A percentile compares a stretch with the other conserved stretches of the same genome.
Evolutionary conservation across 495 filamentous ascomycete species (phyloP).

Genomic region (Chaetomium cochliodes): DNA sequence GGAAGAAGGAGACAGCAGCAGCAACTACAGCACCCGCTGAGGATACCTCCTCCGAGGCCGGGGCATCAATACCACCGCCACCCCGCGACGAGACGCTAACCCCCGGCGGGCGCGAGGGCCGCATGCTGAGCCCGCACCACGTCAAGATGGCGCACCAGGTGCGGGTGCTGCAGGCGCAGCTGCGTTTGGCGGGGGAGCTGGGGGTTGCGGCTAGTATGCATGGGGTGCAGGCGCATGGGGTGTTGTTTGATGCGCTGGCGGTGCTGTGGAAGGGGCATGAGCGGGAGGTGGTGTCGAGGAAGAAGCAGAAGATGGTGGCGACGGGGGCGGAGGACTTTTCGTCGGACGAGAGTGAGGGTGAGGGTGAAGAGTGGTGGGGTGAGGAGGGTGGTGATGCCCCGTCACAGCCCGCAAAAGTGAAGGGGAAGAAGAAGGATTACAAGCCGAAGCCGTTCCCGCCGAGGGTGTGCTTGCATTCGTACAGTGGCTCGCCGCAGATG

Average conservation of each 20-base stretch:
- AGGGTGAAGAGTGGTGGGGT: conserved; percentile 27
- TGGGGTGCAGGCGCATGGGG: conserved; percentile 86
- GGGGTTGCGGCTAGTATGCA: conserved; percentile 80
- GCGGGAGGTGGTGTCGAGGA: conserved; percentile 61
- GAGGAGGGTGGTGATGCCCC: conserved; percentile 18
- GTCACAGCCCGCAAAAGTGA: background rate
- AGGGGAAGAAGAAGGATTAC: conserved; percentile 18
- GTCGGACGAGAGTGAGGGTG: conserved; percentile 35
- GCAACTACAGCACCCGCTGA: background rate
- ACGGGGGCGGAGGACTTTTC: conserved; percentile 50
- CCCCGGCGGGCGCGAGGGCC: conserved; percentile 79
- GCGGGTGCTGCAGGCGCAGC: conserved; percentile 71
- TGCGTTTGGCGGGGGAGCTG: conserved; percentile 82
- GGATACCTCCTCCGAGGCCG: background rate
- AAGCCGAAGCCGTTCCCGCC: conserved; percentile 69
- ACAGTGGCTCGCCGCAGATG: conserved; percentile 73
- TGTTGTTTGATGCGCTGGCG: conserved; percentile 70
- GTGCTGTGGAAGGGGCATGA: conserved; percentile 83
- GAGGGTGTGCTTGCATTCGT: conserved; percentile 91
- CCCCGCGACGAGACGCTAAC: conserved; percentile 54
- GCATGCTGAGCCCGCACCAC: conserved; percentile 66
- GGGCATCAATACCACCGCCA: background rate
- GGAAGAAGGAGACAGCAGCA: conserved; percentile 9
- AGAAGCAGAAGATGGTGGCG: conserved; percentile 52
- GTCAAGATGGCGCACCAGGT: conserved; percentile 80